Conservation (phyloP, 352 stramenopile species). For the Pythium volutum region DNA sequence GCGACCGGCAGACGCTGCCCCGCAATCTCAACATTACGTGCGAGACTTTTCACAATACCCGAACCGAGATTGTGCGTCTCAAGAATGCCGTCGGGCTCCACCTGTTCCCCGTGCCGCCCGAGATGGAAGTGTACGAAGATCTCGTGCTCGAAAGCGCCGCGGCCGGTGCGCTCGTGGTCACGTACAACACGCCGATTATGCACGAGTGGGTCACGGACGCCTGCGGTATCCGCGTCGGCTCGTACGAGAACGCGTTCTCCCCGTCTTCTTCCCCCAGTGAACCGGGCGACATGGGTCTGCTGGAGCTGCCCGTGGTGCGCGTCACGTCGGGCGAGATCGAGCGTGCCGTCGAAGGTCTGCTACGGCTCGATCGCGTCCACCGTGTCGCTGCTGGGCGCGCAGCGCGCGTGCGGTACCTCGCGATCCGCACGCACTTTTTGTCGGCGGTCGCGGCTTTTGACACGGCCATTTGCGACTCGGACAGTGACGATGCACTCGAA, state of each 20-base stretch:
- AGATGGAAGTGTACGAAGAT: constrained; percentile 56
- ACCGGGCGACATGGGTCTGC: constrained; percentile 7
- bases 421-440: constrained; percentile 62
- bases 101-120: constrained; percentile 55
- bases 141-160: constrained; percentile 49
- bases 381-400: constrained; percentile 52
- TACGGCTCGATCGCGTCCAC: constrained; percentile 49
- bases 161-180: constrained; percentile 55
- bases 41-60: constrained; percentile 38
- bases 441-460: constrained; percentile 66
- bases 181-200: constrained; percentile 71
- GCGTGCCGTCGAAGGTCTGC: constrained; percentile 37
- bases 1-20: constrained; percentile 17
- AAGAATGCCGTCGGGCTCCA: constrained; percentile 70
- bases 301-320: constrained; percentile 45
- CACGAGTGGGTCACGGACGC: constrained; percentile 65
- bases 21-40: constrained; percentile 63
- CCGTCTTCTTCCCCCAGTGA: not conserved
- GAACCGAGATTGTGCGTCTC: constrained; percentile 37
- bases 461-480: constrained; percentile 47
- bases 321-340: constrained; percentile 58
- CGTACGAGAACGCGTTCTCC: constrained; percentile 36
- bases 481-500: constrained; percentile 47
- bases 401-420: constrained; percentile 54
- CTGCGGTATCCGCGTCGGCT: constrained; percentile 50